These are phyloP conservation scores for Castanopsis chinensis DNA, from an alignment of 306 rosid genomes.

Conservation along the genomic window DNA sequence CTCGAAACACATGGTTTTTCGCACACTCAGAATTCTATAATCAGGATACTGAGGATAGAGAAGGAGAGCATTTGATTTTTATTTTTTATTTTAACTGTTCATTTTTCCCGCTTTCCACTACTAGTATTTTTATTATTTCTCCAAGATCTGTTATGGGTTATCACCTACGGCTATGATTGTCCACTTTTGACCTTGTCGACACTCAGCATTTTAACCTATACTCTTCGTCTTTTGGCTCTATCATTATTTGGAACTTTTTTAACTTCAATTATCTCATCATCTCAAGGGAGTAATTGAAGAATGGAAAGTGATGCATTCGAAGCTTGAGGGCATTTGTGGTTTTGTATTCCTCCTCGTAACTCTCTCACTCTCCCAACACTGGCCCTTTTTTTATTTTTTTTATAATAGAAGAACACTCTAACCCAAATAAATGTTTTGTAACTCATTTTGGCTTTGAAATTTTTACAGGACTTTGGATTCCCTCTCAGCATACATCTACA, in stretches of 20 bases:
- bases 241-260: conserved; percentile 16
- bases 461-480: too few species aligned
- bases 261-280: background rate
- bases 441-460: background rate
- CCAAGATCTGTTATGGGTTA: conserved; percentile 15
- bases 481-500: too few species aligned
- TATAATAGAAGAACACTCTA: too few species aligned
- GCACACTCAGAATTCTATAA: conserved; percentile 22
- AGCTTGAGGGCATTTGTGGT: conserved; percentile 19
- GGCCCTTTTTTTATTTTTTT: conserved; percentile 5
- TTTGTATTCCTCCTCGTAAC: conserved; percentile 6
- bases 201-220: conserved; percentile 38
- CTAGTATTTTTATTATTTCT: background rate
- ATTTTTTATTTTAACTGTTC: conserved; percentile 13
- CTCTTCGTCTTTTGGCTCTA: background rate
- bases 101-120: background rate
- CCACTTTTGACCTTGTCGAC: conserved; percentile 58
- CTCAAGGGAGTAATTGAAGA: background rate
- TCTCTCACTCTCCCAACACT: conserved; percentile 11
- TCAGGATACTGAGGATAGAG: conserved; percentile 9
- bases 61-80: conserved; percentile 14
- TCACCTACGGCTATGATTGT: conserved; percentile 36
- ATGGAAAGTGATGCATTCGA: conserved; percentile 23
- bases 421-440: too few species aligned
- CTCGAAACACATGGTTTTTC: conserved; percentile 30